These are phyloP conservation scores for Pythium brassicae DNA, from an alignment of 352 stramenopile species.

Conservation along the genomic window DNA sequence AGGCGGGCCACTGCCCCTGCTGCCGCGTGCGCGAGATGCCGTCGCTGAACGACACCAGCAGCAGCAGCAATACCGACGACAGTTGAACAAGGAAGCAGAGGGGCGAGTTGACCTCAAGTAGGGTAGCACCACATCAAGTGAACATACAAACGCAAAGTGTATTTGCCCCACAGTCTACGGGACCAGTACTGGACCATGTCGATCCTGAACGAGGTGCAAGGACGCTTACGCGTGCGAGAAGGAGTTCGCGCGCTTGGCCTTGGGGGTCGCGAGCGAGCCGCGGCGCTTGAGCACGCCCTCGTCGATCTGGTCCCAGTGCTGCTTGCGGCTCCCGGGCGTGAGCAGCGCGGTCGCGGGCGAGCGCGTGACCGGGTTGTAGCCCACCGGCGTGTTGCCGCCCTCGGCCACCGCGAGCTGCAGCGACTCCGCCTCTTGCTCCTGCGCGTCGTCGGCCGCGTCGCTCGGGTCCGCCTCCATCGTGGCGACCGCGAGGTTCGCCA, in stretches of 20 bases:
- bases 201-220: too few species aligned
- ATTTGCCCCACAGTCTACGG: not conserved
- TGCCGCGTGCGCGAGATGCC: slow-evolving; percentile 67
- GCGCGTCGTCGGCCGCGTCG: slow-evolving; percentile 21
- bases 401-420: slow-evolving; percentile 33
- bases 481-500: slow-evolving; percentile 37
- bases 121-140: slow-evolving; percentile 12
- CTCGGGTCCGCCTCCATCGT: slow-evolving; percentile 29
- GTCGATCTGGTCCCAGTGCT: slow-evolving; percentile 43
- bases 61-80: not conserved
- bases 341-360: slow-evolving; percentile 55
- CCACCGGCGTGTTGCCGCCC: slow-evolving; percentile 49
- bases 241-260: slow-evolving; percentile 22
- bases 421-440: slow-evolving; percentile 22
- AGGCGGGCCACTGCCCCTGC: slow-evolving; percentile 84
- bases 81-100: too few species aligned
- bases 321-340: slow-evolving; percentile 42
- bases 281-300: slow-evolving; percentile 30
- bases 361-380: slow-evolving; percentile 31
- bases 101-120: too few species aligned
- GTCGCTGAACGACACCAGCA: slow-evolving; percentile 7
- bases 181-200: too few species aligned
- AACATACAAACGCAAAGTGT: slow-evolving; percentile 2
- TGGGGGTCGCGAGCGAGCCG: slow-evolving; percentile 18
- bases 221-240: slow-evolving; percentile 26